Evolutionary conservation across 2,329 filamentous ascomycete species (phyloP).

Genomic region (Xylaria sp.): DNA sequence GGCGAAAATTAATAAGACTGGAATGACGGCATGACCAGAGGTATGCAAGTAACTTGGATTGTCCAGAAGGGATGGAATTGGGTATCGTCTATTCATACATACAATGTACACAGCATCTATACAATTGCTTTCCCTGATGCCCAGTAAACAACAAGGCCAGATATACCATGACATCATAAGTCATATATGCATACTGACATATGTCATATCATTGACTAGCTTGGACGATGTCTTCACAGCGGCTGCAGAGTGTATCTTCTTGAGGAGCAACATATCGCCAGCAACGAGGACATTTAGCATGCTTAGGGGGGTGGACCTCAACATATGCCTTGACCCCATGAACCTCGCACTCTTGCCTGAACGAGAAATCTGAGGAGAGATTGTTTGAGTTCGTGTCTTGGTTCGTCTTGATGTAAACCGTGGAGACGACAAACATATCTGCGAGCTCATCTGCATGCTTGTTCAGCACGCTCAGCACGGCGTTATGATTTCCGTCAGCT

Average conservation of each 20-base stretch:
- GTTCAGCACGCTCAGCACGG: constrained; percentile 40
- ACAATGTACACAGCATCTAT: constrained; percentile 11
- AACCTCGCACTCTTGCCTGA: constrained; percentile 51
- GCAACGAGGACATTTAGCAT: constrained; percentile 81
- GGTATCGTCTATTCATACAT: constrained; percentile 21
- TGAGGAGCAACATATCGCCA: constrained; percentile 83
- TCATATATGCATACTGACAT: neutral
- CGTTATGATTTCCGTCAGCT: neutral
- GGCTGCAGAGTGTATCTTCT: constrained; percentile 69
- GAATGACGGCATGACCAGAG: too few relatives aligned
- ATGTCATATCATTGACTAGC: neutral
- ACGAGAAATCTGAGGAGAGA: constrained; percentile 32
- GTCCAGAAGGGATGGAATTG: constrained; percentile 3
- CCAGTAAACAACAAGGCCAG: neutral
- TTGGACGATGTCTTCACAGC: constrained; percentile 72
- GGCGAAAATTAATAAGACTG: too few relatives aligned
- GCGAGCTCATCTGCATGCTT: constrained; percentile 60
- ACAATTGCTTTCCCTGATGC: neutral
- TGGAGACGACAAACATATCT: constrained; percentile 64
- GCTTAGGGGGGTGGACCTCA: constrained; percentile 54
- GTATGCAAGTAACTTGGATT: too few relatives aligned
- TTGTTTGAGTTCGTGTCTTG: constrained; percentile 47
- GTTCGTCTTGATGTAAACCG: constrained; percentile 47
- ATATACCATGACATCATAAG: neutral
- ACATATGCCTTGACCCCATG: constrained; percentile 46